phyloP scores from a whole-genome alignment of 306 rosid species.

The Trifolium fragiferum region DNA sequence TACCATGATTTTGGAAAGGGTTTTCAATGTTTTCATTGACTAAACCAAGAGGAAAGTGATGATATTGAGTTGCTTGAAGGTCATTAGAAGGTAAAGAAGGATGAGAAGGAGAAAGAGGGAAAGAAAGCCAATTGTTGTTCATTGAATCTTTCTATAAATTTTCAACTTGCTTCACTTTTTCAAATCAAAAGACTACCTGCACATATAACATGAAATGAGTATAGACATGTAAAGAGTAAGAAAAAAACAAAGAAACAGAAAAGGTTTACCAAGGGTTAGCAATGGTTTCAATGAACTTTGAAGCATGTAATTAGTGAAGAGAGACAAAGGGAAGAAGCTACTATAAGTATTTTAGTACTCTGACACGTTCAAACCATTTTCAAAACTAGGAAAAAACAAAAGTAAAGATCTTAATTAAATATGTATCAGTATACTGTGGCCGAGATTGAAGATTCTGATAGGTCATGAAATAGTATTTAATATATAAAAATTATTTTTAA shows the following conservation, averaged over 20 bases:
- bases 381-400: conserved; percentile 55
- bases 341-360: conserved; percentile 50
- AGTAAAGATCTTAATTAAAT: conserved; percentile 15
- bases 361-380: conserved; percentile 47
- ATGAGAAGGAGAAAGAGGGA: conserved; percentile 86
- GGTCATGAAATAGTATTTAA: no score
- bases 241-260: background rate
- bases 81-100: conserved; percentile 72
- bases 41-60: conserved; percentile 86
- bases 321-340: conserved; percentile 51
- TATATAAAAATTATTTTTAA: no score
- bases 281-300: conserved; percentile 10
- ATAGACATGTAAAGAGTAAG: background rate
- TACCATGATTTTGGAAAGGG: conserved; percentile 84
- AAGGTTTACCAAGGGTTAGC: conserved; percentile 30
- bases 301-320: conserved; percentile 39
- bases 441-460: no score
- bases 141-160: conserved; percentile 54
- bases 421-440: no score
- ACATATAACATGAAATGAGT: conserved; percentile 6
- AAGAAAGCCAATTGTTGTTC: conserved; percentile 98
- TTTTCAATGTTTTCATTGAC: conserved; percentile 74
- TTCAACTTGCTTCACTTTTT: background rate
- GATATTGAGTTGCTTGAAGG: conserved; percentile 72
- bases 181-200: conserved; percentile 54